These are phyloP conservation scores for Aquilaria malaccensis DNA, from an alignment of 345 rosid genomes.

Conservation along the genomic window DNA sequence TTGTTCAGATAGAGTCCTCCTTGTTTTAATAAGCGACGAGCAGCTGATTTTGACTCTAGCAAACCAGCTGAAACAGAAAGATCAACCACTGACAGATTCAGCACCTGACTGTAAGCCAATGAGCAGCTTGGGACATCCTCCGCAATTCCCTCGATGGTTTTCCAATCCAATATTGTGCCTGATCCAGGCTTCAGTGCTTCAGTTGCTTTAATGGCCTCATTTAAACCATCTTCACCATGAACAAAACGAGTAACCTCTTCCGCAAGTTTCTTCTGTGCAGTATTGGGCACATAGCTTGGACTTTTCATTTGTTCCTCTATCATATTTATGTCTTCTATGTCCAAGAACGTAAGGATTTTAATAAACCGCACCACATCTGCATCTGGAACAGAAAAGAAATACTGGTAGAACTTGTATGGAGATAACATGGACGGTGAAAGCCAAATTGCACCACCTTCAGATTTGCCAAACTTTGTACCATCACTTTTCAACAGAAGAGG, in stretches of 20 bases:
- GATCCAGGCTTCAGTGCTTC: conserved; percentile 91
- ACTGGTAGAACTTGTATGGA: conserved; percentile 89
- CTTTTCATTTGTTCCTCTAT: conserved; percentile 61
- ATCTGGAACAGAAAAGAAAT: conserved; percentile 90
- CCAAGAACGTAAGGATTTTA: conserved; percentile 68
- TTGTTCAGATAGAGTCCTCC: conserved; percentile 97
- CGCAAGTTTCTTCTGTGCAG: conserved; percentile 69
- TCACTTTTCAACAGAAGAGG: conserved; percentile 84
- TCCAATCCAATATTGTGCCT: conserved; percentile 87
- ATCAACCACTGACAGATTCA: conserved; percentile 54
- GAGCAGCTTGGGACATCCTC: conserved; percentile 88
- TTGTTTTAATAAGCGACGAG: conserved; percentile 78
- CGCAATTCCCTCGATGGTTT: conserved; percentile 72
- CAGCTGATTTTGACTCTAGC: conserved; percentile 83
- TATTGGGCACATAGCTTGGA: conserved; percentile 66
- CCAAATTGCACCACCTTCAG: conserved; percentile 99
- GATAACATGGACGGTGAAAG: conserved; percentile 65
- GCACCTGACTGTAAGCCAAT: conserved; percentile 44
- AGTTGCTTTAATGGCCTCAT: conserved; percentile 85
- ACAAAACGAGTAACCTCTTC: conserved; percentile 90
- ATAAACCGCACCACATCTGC: conserved; percentile 73
- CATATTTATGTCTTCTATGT: conserved; percentile 56
- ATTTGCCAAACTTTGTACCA: conserved; percentile 93
- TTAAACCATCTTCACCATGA: conserved; percentile 85
- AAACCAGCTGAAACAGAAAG: conserved; percentile 72